Conservation (phyloP, 768 basidiomycete genomes). For the Sporobolomyces phaffii region DNA sequence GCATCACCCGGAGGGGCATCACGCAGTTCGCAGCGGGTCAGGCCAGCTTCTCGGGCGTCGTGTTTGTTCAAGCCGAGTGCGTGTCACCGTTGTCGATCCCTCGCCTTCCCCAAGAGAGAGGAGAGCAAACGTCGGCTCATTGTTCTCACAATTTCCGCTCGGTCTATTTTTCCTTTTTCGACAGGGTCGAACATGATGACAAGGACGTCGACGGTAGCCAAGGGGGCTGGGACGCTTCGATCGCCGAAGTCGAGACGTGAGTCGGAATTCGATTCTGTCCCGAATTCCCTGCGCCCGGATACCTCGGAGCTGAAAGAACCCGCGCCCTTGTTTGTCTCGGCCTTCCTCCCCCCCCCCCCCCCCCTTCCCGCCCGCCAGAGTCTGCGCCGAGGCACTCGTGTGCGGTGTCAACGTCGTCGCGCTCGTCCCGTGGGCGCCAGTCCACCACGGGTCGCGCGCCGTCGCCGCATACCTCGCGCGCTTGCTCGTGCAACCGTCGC, state of each 20-base stretch:
- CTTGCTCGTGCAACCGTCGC: conserved; percentile 11
- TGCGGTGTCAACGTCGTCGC: conserved; percentile 1
- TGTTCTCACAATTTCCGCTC: no score
- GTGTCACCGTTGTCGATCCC: not conserved
- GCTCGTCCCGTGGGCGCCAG: conserved; percentile 32
- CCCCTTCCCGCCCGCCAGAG: no score
- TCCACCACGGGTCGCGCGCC: conserved; percentile 16
- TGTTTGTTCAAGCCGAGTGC: conserved; percentile 33
- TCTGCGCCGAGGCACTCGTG: conserved; percentile 6
- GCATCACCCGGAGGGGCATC: not conserved
- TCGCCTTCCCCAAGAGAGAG: no score
- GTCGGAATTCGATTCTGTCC: not conserved
- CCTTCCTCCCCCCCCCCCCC: no score
- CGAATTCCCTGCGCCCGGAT: no score
- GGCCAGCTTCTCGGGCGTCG: not conserved
- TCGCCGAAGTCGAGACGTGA: conserved; percentile 29
- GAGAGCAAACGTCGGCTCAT: no score
- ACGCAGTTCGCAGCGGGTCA: not conserved
- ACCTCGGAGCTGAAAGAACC: no score
- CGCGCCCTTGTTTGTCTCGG: no score
- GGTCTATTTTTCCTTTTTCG: not conserved
- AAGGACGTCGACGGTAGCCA: conserved; percentile 9
- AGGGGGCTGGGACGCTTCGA: conserved; percentile 31
- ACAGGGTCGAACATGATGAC: conserved; percentile 19
- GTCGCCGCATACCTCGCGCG: conserved; percentile 12